These are phyloP conservation scores for Paraphysoderma sedebokerense DNA, from an alignment of 371 early-diverging fungal species.

Conservation along the genomic window DNA sequence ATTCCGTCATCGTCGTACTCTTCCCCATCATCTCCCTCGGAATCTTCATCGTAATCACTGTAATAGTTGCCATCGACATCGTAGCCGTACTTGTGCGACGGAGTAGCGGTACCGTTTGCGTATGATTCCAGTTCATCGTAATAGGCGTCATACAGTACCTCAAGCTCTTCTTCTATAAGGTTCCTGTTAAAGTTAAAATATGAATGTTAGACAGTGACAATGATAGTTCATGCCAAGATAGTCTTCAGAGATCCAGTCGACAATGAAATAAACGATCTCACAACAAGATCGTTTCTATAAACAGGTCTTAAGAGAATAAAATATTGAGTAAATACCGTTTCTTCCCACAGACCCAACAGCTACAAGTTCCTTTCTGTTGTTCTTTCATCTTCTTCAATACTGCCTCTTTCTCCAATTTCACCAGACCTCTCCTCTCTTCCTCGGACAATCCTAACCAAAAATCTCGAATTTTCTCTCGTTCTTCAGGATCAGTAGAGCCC, in stretches of 20 bases:
- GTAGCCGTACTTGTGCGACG: conserved; percentile 18
- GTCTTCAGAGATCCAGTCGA: neutral
- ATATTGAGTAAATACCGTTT: conserved; percentile 38
- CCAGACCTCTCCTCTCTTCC: conserved; percentile 60
- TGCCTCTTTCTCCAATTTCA: conserved; percentile 78
- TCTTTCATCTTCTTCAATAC: conserved; percentile 83
- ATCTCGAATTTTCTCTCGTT: conserved; percentile 65
- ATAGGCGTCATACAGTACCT: conserved; percentile 78
- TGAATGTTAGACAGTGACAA: neutral
- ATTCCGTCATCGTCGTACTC: conserved; percentile 22
- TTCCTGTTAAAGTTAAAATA: conserved; percentile 24
- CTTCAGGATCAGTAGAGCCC: conserved; percentile 59
- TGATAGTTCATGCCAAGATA: neutral
- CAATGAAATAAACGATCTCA: neutral
- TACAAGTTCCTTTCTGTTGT: conserved; percentile 78
- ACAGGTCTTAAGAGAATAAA: neutral
- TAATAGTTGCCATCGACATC: conserved; percentile 33
- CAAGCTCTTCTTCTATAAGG: conserved; percentile 80
- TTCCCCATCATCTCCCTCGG: conserved; percentile 24
- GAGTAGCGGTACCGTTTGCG: too few species aligned
- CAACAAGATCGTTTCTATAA: neutral
- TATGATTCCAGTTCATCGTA: conserved; percentile 79
- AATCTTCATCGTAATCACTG: conserved; percentile 26
- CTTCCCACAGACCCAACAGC: conserved; percentile 76
- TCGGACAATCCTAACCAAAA: conserved; percentile 80